These are phyloP conservation scores for Batkoa obscura DNA, from an alignment of 371 early-diverging fungal genomes.

Conservation along the genomic window DNA sequence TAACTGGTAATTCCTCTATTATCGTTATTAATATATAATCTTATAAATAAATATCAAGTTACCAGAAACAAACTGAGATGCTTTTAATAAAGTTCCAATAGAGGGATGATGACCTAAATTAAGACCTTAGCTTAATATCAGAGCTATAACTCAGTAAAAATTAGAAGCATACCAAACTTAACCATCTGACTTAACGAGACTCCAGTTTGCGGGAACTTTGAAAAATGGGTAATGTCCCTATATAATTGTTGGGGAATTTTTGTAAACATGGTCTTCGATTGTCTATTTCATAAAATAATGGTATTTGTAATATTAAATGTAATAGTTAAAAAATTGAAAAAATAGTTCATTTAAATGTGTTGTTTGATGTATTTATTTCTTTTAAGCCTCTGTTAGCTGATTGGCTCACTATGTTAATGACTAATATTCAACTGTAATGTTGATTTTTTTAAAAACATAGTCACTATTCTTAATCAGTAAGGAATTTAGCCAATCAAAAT, in stretches of 20 bases:
- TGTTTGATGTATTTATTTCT: too few relatives aligned
- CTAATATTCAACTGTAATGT: too few relatives aligned
- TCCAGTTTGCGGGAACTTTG: conserved; percentile 69
- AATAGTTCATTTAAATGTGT: too few relatives aligned
- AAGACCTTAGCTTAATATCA: not conserved
- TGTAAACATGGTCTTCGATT: not conserved
- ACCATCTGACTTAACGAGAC: conserved; percentile 86
- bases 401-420: too few relatives aligned
- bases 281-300: too few relatives aligned
- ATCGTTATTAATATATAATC: not conserved
- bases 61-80: conserved; percentile 79
- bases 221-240: conserved; percentile 49
- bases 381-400: too few relatives aligned
- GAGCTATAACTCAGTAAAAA: not conserved
- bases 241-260: conserved; percentile 35
- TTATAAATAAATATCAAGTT: conserved; percentile 5
- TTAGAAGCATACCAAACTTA: conserved; percentile 47
- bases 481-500: too few relatives aligned
- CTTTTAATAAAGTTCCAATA: conserved; percentile 64
- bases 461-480: too few relatives aligned
- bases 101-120: conserved; percentile 58
- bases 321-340: too few relatives aligned
- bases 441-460: too few relatives aligned
- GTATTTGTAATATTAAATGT: too few relatives aligned
- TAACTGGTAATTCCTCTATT: conserved; percentile 81